Percentiles rank a stretch among this genome's conserved stretches.
Evolutionary conservation across 257 asterid species (phyloP).

Genomic region (Parsonsia alboflavescens): DNA sequence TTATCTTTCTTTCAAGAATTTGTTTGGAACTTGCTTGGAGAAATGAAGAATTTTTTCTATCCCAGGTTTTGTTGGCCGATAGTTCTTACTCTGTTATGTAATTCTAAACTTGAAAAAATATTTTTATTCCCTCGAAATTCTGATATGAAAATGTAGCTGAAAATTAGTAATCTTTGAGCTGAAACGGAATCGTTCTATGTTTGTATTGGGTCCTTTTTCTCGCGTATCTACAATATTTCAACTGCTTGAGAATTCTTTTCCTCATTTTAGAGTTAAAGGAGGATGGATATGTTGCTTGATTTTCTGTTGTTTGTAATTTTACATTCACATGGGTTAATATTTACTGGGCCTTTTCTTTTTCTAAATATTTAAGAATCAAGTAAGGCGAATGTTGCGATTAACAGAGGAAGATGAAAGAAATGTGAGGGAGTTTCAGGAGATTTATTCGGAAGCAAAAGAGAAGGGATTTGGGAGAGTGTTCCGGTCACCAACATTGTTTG

Average conservation of each 20-base stretch:
- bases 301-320: not conserved
- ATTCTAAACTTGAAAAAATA: not conserved
- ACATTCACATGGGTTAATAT: not conserved
- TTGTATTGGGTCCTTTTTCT: not conserved
- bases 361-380: conserved; percentile 48
- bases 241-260: not conserved
- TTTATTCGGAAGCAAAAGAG: conserved; percentile 47
- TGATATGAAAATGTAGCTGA: not conserved
- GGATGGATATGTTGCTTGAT: not conserved
- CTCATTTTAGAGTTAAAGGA: not conserved
- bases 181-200: not conserved
- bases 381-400: conserved; percentile 69
- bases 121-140: not conserved
- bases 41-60: not conserved
- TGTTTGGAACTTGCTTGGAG: not conserved
- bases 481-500: conserved; percentile 85
- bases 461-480: conserved; percentile 72
- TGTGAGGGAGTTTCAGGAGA: conserved; percentile 55
- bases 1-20: not conserved
- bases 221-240: too few species aligned
- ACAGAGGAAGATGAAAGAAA: conserved; percentile 52
- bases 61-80: not conserved
- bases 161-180: not conserved
- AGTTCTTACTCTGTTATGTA: not conserved
- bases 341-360: conserved; percentile 2